A percentile compares a stretch with the other conserved stretches of the same genome.
These are phyloP conservation scores for Ichthyophthirius multifiliis DNA, from an alignment of 169 alveolate species.

Conservation along the genomic window DNA sequence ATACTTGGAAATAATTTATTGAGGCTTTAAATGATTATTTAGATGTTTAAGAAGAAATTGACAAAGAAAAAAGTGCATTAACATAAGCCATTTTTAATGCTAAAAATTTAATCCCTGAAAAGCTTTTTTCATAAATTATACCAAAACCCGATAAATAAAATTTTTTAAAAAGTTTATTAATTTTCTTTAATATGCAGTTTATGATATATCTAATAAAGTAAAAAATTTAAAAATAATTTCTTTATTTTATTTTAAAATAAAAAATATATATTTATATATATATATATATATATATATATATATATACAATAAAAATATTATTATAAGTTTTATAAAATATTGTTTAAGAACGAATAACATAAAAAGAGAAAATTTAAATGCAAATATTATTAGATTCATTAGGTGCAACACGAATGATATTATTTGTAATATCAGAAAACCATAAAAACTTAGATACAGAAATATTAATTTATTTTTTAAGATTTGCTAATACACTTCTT, in stretches of 20 bases:
- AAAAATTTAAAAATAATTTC: too few species aligned
- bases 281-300: too few species aligned
- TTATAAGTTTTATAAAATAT: not conserved
- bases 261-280: too few species aligned
- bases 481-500: conserved; percentile 11
- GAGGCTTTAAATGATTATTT: too few species aligned
- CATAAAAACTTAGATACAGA: conserved; percentile 19
- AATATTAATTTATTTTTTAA: conserved; percentile 16
- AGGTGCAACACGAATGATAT: conserved; percentile 41
- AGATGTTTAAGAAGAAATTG: not conserved
- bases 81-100: not conserved
- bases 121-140: not conserved
- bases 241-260: too few species aligned
- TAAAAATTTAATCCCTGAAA: not conserved
- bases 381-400: conserved; percentile 20
- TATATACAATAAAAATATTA: not conserved
- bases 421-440: conserved; percentile 24
- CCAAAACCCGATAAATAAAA: not conserved
- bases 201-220: not conserved
- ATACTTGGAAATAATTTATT: too few species aligned
- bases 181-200: conserved; percentile 23
- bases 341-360: not conserved
- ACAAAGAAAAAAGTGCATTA: not conserved
- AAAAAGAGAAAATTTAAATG: conserved; percentile 12
- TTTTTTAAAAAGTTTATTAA: conserved; percentile 20